phyloP scores from a whole-genome alignment of 495 filamentous ascomycete genomes.

The Xylaria grammica region DNA sequence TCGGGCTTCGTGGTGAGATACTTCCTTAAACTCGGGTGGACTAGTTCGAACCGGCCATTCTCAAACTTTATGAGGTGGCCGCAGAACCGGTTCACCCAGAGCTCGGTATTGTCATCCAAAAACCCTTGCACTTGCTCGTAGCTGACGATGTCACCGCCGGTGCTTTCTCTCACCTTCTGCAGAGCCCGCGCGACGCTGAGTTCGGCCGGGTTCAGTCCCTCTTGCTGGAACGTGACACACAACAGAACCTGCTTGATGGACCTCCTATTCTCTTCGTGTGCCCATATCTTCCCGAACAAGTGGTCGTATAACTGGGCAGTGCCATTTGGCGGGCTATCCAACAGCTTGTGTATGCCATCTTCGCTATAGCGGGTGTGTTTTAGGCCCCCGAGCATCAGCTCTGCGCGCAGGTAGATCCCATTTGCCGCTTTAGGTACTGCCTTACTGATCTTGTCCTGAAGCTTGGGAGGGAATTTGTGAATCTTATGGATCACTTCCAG shows the following conservation, averaged over 20 bases:
- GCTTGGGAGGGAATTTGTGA: neutral
- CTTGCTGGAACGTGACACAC: neutral
- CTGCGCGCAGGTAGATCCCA: neutral
- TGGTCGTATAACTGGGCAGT: neutral
- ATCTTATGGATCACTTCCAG: neutral
- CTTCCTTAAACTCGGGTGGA: neutral
- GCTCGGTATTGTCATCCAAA: neutral
- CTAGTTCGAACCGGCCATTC: neutral
- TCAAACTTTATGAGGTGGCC: neutral
- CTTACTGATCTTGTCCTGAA: neutral
- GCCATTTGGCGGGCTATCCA: neutral
- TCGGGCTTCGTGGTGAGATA: neutral
- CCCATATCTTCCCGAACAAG: neutral
- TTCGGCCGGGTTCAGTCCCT: neutral
- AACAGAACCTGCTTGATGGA: neutral
- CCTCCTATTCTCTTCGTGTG: neutral
- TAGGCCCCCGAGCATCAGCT: neutral
- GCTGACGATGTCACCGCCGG: neutral
- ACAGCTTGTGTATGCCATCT: neutral
- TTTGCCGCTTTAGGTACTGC: neutral
- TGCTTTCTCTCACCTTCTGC: neutral
- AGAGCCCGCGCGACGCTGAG: neutral
- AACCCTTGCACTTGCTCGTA: neutral
- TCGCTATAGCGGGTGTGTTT: neutral
- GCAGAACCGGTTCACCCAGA: neutral